phyloP scores from a whole-genome alignment of 768 basidiomycete genomes.

The Sporobolomyces phaffii region DNA sequence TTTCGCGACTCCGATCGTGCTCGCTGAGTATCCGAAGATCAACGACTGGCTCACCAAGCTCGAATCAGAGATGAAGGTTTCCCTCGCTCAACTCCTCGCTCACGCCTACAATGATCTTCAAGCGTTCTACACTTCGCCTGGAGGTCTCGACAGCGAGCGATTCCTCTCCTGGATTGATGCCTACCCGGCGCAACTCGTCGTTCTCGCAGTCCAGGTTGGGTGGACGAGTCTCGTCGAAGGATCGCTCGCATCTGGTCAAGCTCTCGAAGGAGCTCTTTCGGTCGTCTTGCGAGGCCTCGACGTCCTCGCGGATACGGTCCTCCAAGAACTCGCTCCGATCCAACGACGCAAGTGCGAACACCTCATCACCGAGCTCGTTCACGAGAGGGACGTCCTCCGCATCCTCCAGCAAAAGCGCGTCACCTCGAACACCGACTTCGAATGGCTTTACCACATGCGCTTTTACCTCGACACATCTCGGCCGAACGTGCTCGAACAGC shows the following conservation, averaged over 20 bases:
- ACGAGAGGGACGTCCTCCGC: conserved; percentile 91
- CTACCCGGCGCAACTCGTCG: conserved; percentile 92
- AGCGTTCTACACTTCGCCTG: conserved; percentile 66
- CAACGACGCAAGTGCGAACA: conserved; percentile 98
- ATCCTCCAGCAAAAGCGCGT: conserved; percentile 64
- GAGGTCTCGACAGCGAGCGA: conserved; percentile 57
- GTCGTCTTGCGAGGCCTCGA: conserved; percentile 78
- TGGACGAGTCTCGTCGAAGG: conserved; percentile 83
- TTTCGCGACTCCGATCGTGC: conserved; percentile 72
- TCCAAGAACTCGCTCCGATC: conserved; percentile 77
- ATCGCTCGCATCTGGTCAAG: conserved; percentile 56
- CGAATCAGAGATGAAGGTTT: conserved; percentile 85
- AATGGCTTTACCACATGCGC: conserved; percentile 97
- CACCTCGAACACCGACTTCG: conserved; percentile 64
- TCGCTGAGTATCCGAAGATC: conserved; percentile 94
- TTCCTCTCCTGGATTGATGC: conserved; percentile 87
- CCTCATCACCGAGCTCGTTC: conserved; percentile 95
- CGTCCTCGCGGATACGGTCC: conserved; percentile 90
- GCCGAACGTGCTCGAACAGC: conserved; percentile 72
- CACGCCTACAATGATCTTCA: conserved; percentile 75
- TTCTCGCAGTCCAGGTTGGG: conserved; percentile 86
- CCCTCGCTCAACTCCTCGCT: conserved; percentile 72
- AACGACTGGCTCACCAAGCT: conserved; percentile 95
- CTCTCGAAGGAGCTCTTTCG: conserved; percentile 63
- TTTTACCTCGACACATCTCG: conserved; percentile 74